phyloP scores from a whole-genome alignment of 768 basidiomycete genomes.

The Tulasnella sp. region DNA sequence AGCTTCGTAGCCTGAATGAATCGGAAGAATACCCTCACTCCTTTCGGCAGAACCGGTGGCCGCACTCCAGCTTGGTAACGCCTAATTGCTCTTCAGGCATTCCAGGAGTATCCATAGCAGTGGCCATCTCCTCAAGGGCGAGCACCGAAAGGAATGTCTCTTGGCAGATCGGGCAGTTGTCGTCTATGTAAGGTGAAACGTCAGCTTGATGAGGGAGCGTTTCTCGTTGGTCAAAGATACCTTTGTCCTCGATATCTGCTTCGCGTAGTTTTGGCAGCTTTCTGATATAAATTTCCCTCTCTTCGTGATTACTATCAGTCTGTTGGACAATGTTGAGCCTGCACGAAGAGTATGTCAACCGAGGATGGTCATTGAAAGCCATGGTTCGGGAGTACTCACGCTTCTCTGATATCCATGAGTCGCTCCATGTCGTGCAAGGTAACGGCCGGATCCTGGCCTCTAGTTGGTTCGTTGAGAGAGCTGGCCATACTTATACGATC shows the following conservation, averaged over 20 bases:
- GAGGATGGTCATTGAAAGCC: not conserved
- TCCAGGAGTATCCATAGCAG: constrained; percentile 75
- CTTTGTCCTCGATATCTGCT: constrained; percentile 25
- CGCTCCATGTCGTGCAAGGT: not conserved
- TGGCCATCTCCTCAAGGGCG: constrained; percentile 68
- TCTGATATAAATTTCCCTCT: not conserved
- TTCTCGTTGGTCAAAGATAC: constrained; percentile 3
- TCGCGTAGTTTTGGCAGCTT: constrained; percentile 17
- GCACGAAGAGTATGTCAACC: not conserved
- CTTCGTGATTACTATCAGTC: not conserved
- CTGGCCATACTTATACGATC: not conserved
- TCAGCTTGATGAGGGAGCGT: not conserved
- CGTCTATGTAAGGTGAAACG: constrained; percentile 44
- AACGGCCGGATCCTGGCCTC: not conserved
- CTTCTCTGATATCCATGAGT: not conserved
- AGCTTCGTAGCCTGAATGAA: constrained; percentile 17
- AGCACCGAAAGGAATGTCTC: constrained; percentile 62
- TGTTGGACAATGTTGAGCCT: not conserved
- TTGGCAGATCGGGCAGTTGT: constrained; percentile 71
- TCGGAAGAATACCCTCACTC: constrained; percentile 50
- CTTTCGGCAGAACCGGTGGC: constrained; percentile 69
- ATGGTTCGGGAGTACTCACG: not conserved
- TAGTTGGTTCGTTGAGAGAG: not conserved
- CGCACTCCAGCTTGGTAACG: constrained; percentile 59
- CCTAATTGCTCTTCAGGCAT: constrained; percentile 65